phyloP scores from a whole-genome alignment of 2,329 filamentous ascomycete species.

The Cladosporium halotolerans region DNA sequence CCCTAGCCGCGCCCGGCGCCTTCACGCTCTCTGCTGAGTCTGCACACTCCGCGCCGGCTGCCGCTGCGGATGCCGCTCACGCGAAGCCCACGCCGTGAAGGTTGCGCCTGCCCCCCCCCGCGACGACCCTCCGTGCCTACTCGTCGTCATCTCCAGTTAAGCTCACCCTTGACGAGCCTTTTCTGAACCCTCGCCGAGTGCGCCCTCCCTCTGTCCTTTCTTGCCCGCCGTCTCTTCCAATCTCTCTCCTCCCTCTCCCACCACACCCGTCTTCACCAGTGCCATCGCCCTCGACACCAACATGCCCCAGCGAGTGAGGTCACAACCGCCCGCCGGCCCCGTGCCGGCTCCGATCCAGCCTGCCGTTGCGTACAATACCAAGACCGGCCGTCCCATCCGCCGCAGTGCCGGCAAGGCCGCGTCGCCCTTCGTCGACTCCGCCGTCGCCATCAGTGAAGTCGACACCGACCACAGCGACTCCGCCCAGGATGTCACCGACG shows the following conservation, averaged over 20 bases:
- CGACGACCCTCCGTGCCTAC: neutral
- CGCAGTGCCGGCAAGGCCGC: slow-evolving; percentile 32
- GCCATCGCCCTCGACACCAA: neutral
- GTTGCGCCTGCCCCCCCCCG: neutral
- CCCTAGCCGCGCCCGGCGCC: slow-evolving; percentile 4
- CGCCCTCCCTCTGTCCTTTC: neutral
- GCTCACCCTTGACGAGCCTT: neutral
- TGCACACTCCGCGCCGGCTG: slow-evolving; percentile 1
- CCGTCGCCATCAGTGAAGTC: slow-evolving; percentile 28
- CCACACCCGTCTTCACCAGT: slow-evolving; percentile 4
- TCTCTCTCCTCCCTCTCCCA: slow-evolving; percentile 1
- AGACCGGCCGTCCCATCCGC: slow-evolving; percentile 40
- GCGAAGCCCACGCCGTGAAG: neutral
- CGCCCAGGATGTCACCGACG: slow-evolving; percentile 28
- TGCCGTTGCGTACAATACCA: slow-evolving; percentile 32
- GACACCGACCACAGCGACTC: slow-evolving; percentile 27
- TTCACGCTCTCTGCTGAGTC: slow-evolving; percentile 1
- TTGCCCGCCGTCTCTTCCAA: neutral
- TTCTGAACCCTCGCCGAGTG: slow-evolving; percentile 1
- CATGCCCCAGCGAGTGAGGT: slow-evolving; percentile 17
- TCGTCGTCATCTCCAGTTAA: neutral
- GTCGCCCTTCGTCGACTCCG: slow-evolving; percentile 37
- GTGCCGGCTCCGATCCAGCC: slow-evolving; percentile 22
- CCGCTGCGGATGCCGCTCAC: neutral
- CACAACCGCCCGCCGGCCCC: slow-evolving; percentile 18